These are phyloP conservation scores for Aotearoamyces nothofagi DNA, from an alignment of 2,329 filamentous ascomycete species.

Conservation along the genomic window DNA sequence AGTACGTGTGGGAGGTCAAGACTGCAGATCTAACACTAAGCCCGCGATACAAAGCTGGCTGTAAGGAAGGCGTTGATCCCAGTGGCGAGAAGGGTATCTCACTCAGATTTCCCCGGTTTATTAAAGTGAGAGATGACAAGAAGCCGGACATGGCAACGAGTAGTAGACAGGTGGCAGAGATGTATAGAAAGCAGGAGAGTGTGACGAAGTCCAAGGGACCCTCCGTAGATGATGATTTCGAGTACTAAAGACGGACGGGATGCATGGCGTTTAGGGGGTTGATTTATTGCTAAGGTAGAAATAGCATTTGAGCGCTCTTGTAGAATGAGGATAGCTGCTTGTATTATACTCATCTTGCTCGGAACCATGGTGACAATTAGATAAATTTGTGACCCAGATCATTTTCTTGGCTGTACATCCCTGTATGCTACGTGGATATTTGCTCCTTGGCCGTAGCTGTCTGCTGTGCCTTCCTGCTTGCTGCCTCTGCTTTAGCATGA, in stretches of 20 bases:
- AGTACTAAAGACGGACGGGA: constrained; percentile 66
- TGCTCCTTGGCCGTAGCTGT: no score
- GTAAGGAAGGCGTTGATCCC: constrained; percentile 61
- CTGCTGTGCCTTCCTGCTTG: constrained; percentile 1
- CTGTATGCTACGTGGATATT: no score
- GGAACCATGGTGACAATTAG: no score
- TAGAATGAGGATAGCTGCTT: no score
- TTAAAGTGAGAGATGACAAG: constrained; percentile 87
- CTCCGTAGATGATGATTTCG: constrained; percentile 89
- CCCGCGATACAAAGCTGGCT: constrained; percentile 85
- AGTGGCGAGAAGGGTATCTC: constrained; percentile 66
- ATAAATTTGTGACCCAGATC: no score
- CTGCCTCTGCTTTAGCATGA: constrained; percentile 6
- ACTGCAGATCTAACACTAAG: constrained; percentile 89
- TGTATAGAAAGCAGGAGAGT: constrained; percentile 92
- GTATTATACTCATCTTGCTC: no score
- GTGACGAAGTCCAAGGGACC: constrained; percentile 76
- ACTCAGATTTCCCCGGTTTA: constrained; percentile 82
- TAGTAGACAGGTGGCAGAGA: constrained; percentile 77
- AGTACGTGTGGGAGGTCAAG: constrained; percentile 93
- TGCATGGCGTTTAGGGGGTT: neutral
- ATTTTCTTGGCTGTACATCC: no score
- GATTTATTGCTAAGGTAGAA: neutral
- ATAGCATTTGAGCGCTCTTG: no score
- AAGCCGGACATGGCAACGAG: constrained; percentile 83